Percentiles rank a stretch among this genome's conserved stretches.
Evolutionary conservation across 495 filamentous ascomycete genomes (phyloP).

Genomic region (Daldinia caldariorum): DNA sequence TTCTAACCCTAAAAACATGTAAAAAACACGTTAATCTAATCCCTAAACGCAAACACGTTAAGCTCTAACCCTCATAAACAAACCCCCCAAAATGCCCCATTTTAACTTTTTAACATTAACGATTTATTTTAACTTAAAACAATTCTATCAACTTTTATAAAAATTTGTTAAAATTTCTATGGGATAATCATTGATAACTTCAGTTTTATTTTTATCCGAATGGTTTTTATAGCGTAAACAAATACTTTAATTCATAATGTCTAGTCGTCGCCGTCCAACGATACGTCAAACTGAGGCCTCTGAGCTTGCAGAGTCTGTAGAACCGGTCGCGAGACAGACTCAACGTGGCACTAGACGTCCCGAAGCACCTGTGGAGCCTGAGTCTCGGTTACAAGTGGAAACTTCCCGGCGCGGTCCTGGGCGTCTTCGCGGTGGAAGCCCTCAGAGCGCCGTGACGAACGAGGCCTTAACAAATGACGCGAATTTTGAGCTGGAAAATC

Average conservation of each 20-base stretch:
- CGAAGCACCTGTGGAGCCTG: constrained; percentile 19
- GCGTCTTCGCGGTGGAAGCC: constrained; percentile 31
- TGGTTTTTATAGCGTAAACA: too few relatives aligned
- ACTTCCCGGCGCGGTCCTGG: constrained; percentile 34
- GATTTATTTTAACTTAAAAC: too few relatives aligned
- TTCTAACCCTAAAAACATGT: too few relatives aligned
- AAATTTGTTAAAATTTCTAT: too few relatives aligned
- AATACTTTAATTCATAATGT: constrained; percentile 26
- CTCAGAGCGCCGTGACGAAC: constrained; percentile 37
- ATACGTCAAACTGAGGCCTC: constrained; percentile 37
- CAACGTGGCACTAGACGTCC: constrained; percentile 35
- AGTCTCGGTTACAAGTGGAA: constrained; percentile 9
- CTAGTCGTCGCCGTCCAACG: constrained; percentile 36
- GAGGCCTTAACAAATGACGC: constrained; percentile 24
- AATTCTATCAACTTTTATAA: too few relatives aligned
- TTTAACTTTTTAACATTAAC: too few relatives aligned
- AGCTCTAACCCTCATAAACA: too few relatives aligned
- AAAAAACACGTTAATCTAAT: too few relatives aligned
- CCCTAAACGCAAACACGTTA: too few relatives aligned
- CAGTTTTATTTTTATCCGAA: too few relatives aligned
- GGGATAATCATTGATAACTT: too few relatives aligned
- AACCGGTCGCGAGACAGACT: constrained; percentile 33
- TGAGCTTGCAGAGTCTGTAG: constrained; percentile 19
- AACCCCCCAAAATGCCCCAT: too few relatives aligned
- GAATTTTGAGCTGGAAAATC: constrained; percentile 26